Conservation (phyloP, 139 green algal genomes). For the Asterochloris sp. region DNA sequence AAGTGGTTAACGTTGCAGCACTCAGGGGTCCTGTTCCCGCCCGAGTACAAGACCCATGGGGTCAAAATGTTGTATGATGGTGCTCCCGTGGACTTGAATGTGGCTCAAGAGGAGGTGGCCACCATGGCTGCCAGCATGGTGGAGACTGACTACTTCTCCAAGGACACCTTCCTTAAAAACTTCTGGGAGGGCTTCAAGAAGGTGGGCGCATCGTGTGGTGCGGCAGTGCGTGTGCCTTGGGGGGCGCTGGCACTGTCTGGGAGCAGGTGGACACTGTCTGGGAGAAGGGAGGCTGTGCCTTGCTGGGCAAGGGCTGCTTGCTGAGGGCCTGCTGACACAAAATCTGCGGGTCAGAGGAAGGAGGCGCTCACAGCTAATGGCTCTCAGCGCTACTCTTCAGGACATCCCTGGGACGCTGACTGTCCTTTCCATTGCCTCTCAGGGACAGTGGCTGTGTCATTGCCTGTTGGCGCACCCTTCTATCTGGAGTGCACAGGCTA, state of each 20-base stretch:
- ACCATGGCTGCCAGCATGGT: conserved; percentile 96
- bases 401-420: no score
- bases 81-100: conserved; percentile 84
- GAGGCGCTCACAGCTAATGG: no score
- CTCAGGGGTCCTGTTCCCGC: conserved; percentile 94
- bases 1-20: conserved; percentile 92
- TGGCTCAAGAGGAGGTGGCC: conserved; percentile 80
- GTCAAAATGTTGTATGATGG: conserved; percentile 96
- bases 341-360: no score
- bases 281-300: background rate
- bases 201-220: conserved; percentile 25
- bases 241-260: background rate
- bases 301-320: background rate
- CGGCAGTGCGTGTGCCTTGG: background rate
- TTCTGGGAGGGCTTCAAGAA: conserved; percentile 95
- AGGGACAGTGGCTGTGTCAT: no score
- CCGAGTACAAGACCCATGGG: conserved; percentile 80
- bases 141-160: conserved; percentile 96
- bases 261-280: background rate
- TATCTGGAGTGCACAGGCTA: background rate
- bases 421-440: no score
- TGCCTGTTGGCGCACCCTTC: no score
- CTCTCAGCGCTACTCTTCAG: no score
- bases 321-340: background rate
- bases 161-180: conserved; percentile 88